phyloP scores from a whole-genome alignment of 73 alveolate species.

The Paramecium sonneborni region DNA sequence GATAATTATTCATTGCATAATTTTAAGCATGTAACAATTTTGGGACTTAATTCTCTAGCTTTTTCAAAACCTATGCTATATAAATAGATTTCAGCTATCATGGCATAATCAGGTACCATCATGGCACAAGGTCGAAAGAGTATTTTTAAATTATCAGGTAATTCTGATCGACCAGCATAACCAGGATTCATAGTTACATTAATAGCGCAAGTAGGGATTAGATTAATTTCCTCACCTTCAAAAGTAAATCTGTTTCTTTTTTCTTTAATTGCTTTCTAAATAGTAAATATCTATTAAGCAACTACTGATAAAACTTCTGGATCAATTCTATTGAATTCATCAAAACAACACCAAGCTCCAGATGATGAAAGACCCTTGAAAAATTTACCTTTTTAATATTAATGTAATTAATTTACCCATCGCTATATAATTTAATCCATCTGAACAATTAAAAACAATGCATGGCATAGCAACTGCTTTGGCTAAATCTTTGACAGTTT shows the following conservation, averaged over 20 bases:
- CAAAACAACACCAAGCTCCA: conserved; percentile 99
- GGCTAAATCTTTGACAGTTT: conserved; percentile 96
- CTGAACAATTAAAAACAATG: conserved; percentile 97
- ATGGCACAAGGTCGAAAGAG: conserved; percentile 97
- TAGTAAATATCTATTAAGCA: conserved; percentile 78
- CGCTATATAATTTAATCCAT: conserved; percentile 88
- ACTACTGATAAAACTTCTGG: conserved; percentile 88
- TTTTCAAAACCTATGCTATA: conserved; percentile 95
- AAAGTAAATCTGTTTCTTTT: conserved; percentile 60
- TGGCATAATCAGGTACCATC: conserved; percentile 98
- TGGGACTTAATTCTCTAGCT: conserved; percentile 88
- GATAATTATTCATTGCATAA: conserved; percentile 96
- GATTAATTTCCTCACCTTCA: conserved; percentile 79
- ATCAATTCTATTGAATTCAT: conserved; percentile 97
- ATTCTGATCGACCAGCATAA: conserved; percentile 97
- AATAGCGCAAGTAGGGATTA: conserved; percentile 90
- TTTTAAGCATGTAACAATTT: conserved; percentile 71
- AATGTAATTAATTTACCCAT: conserved; percentile 79
- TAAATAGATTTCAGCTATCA: conserved; percentile 93
- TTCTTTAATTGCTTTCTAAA: conserved; percentile 78
- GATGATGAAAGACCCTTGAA: conserved; percentile 92
- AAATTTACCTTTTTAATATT: conserved; percentile 89
- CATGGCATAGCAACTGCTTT: conserved; percentile 95
- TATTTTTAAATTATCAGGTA: conserved; percentile 98
- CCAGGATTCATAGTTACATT: conserved; percentile 99